A percentile compares a stretch with the other conserved stretches of the same genome.
Evolutionary conservation across 208 protist genomes (phyloP).

Genomic region (Naegleria fowleri): DNA sequence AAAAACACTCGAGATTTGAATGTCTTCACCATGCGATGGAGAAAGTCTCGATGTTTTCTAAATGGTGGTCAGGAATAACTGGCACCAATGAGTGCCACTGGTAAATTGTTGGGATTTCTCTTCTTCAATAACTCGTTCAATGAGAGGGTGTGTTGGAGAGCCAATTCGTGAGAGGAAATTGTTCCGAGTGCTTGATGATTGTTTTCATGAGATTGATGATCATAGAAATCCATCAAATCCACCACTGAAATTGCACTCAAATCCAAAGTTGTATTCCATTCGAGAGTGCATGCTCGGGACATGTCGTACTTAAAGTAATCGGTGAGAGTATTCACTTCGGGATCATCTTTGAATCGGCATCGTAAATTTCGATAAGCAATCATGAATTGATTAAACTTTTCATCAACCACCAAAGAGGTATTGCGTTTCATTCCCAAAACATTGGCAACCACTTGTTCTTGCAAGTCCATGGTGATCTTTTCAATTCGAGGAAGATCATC

Average conservation of each 20-base stretch:
- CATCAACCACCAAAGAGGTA: neutral
- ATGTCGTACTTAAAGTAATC: neutral
- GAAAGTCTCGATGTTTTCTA: neutral
- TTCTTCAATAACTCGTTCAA: neutral
- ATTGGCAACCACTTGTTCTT: neutral
- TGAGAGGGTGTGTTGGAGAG: neutral
- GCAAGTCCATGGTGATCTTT: neutral
- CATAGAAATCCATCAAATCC: neutral
- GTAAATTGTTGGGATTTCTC: neutral
- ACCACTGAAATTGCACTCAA: neutral
- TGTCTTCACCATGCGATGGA: neutral
- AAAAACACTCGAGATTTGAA: neutral
- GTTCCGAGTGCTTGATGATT: neutral
- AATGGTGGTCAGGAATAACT: neutral
- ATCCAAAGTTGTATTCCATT: neutral
- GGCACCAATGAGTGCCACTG: neutral
- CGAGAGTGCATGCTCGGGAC: neutral
- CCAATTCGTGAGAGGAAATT: neutral
- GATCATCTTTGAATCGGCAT: neutral
- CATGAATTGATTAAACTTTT: neutral
- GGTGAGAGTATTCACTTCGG: neutral
- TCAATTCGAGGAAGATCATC: neutral
- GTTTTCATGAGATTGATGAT: neutral
- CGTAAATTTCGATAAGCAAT: neutral
- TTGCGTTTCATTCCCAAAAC: neutral